Conservation (phyloP, 2,329 filamentous ascomycete genomes). For the Harringtonia lauricola region DNA sequence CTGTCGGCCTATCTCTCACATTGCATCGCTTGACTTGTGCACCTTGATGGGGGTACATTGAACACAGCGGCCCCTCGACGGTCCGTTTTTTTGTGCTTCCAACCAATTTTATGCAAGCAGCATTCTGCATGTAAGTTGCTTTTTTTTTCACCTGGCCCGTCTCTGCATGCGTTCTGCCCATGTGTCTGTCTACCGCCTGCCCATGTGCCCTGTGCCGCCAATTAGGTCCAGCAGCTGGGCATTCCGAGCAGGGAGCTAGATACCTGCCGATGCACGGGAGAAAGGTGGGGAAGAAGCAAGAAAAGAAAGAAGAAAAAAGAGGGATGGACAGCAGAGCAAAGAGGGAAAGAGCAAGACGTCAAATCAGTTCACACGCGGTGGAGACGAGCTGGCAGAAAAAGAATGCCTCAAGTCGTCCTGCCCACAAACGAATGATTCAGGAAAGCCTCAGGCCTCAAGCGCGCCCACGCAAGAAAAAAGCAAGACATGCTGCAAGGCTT, state of each 20-base stretch:
- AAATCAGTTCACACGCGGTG: background rate
- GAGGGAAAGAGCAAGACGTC: background rate
- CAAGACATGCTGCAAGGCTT: background rate
- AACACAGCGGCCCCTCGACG: conserved; percentile 4
- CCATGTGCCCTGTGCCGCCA: conserved; percentile 2
- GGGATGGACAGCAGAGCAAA: background rate
- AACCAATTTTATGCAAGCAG: conserved; percentile 16
- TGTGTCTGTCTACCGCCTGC: too few species aligned
- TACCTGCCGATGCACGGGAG: background rate
- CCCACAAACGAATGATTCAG: too few species aligned
- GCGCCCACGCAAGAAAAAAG: background rate
- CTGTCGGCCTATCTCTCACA: background rate
- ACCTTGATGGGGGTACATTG: background rate
- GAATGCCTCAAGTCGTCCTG: too few species aligned
- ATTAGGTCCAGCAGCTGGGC: background rate
- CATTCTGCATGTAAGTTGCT: conserved; percentile 17
- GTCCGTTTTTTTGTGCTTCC: conserved; percentile 7
- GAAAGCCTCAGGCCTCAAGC: too few species aligned
- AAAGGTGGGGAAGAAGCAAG: background rate
- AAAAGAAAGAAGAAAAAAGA: background rate
- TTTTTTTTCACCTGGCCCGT: background rate
- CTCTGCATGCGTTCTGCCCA: background rate
- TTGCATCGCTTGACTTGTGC: background rate
- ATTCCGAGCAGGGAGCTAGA: background rate
- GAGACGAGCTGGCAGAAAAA: too few species aligned